Evolutionary conservation across 495 filamentous ascomycete genomes (phyloP).

Genomic region (Elasticomyces elasticus): DNA sequence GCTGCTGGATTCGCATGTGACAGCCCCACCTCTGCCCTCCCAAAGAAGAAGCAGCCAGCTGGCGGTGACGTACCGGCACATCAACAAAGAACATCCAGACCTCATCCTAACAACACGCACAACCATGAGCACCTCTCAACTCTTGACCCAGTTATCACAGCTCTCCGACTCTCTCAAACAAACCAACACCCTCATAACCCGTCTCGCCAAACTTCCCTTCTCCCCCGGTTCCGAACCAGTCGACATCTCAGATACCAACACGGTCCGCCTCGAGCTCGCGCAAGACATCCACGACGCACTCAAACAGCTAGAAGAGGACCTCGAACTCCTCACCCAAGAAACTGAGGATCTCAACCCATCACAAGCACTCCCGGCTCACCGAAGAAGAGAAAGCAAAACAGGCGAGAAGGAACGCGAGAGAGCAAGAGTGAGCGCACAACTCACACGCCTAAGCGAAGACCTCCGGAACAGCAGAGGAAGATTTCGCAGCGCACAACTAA

Average conservation of each 20-base stretch:
- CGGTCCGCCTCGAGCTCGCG: slow-evolving; percentile 61
- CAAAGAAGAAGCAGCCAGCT: too few relatives aligned
- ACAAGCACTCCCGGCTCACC: slow-evolving; percentile 23
- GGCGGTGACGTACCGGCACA: too few relatives aligned
- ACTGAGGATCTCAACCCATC: slow-evolving; percentile 50
- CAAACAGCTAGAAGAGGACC: slow-evolving; percentile 75
- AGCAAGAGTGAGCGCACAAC: slow-evolving; percentile 51
- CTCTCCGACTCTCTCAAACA: slow-evolving; percentile 58
- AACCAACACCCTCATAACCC: slow-evolving; percentile 62
- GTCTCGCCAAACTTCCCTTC: slow-evolving; percentile 59
- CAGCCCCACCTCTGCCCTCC: too few relatives aligned
- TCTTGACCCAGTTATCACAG: slow-evolving; percentile 5
- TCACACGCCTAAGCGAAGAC: slow-evolving; percentile 54
- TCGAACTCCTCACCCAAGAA: slow-evolving; percentile 72
- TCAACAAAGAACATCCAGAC: not conserved
- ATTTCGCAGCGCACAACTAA: slow-evolving; percentile 77
- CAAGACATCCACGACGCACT: slow-evolving; percentile 72
- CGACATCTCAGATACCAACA: slow-evolving; percentile 36
- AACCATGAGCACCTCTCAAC: slow-evolving; percentile 1
- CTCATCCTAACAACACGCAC: not conserved
- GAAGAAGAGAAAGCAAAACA: slow-evolving; percentile 30
- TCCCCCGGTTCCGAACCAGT: slow-evolving; percentile 49
- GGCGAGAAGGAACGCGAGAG: slow-evolving; percentile 45
- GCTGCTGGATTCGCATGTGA: too few relatives aligned
- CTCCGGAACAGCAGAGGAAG: slow-evolving; percentile 59